A percentile compares a stretch with the other conserved stretches of the same genome.
These are phyloP conservation scores for Suhomyces guaymorum DNA, from an alignment of 1,139 yeast genomes.

Conservation along the genomic window DNA sequence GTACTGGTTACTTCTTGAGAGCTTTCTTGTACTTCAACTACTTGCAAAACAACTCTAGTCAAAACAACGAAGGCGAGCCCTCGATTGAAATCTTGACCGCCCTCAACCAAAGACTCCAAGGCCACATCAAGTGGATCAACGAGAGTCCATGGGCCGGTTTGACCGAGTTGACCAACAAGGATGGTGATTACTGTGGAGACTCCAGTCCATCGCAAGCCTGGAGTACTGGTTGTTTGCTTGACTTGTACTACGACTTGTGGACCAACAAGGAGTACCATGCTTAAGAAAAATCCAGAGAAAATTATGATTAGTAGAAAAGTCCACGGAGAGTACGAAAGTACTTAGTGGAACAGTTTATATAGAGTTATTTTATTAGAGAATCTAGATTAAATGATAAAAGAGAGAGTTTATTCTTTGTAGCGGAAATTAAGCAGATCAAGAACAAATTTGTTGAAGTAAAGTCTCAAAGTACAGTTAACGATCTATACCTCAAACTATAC, in stretches of 20 bases:
- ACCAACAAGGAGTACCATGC: constrained; percentile 12
- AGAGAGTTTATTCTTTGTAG: too few relatives aligned
- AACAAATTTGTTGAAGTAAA: too few relatives aligned
- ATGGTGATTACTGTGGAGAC: constrained; percentile 77
- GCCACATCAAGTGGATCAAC: constrained; percentile 68
- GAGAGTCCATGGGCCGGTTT: constrained; percentile 90
- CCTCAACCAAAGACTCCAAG: constrained; percentile 57
- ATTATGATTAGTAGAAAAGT: too few relatives aligned
- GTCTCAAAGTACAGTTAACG: too few relatives aligned
- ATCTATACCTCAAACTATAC: too few relatives aligned
- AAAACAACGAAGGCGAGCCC: constrained; percentile 32
- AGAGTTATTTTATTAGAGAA: too few relatives aligned
- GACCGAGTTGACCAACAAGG: constrained; percentile 87
- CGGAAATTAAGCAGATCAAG: too few relatives aligned
- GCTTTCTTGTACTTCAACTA: constrained; percentile 64
- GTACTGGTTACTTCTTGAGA: constrained; percentile 79
- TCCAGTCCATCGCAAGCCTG: constrained; percentile 97
- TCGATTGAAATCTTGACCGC: constrained; percentile 34
- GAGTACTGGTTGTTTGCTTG: constrained; percentile 86
- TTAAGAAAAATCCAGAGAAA: not conserved
- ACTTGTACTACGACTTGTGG: constrained; percentile 69
- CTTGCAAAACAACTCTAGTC: constrained; percentile 25
- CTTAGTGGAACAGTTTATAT: too few relatives aligned
- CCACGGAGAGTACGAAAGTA: too few relatives aligned
- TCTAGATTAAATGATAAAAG: too few relatives aligned